Evolutionary conservation across 208 protist genomes (phyloP), one percentile per base, ranked within the genome.

Genomic region (Trypanosomatidae sp.): DNA sequence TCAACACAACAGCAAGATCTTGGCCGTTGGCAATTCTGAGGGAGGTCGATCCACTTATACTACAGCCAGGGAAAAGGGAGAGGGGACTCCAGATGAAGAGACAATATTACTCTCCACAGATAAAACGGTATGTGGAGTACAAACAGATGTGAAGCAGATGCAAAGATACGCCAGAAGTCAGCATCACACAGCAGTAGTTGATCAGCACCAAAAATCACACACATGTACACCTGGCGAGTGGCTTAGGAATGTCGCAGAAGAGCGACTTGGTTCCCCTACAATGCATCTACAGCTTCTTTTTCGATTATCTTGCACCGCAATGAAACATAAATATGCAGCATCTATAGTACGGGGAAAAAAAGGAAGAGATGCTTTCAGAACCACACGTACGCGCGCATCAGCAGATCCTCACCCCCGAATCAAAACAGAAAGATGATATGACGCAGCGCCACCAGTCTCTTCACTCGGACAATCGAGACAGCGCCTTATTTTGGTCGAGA

Each of bases 401-500:
- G 36, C 36, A 39, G 36, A 39, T 39, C 36, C 36, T 39, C 36
- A 3, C 36, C 36, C 36, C 36, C 36, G 36, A 28, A 39, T 41
- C 33, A 30, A 69, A 53, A 67, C n/a, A 66, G 36, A 66, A 52
- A 28, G 36, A 70, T 12, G n/a, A 50, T 19, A 46, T 62, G 19
- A 2, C 30, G n/a, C 17, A 4, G 13, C n/a, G 1, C 19, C 30
- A 3, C 56, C 3, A 3, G n/a, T 13, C 33, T 1, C n/a, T 55
- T 67, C 84, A 91, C 69, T 85, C 73, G 19, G 89, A 85, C 25
- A 94, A 80, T 66, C 84, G 81, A 30, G 87, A 90, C 17, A 96
- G 74, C 3, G 88, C 85, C 52, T 86, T 79, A 66, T 87, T 90
- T 60, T 96, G 91, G 67, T 96, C 89, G 15, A 93, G 49, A 59